Evolutionary conservation across 495 filamentous ascomycete species (phyloP).

Genomic region (Copromyces sp.): DNA sequence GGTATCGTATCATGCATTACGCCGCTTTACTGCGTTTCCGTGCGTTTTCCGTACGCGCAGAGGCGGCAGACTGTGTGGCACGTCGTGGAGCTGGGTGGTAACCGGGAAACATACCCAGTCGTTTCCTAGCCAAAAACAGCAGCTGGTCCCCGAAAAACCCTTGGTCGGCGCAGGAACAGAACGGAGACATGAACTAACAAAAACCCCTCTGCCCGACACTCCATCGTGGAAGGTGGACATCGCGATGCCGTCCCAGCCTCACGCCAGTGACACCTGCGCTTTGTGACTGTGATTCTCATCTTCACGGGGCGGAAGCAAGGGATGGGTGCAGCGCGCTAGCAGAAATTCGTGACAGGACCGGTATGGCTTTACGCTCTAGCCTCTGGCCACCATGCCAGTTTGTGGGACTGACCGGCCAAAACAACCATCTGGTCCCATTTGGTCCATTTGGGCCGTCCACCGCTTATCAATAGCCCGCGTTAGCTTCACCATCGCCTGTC

Average conservation of each 20-base stretch:
- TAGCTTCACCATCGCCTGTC: background rate
- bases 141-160: background rate
- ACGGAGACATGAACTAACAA: background rate
- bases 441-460: constrained; percentile 6
- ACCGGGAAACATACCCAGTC: background rate
- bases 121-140: background rate
- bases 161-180: background rate
- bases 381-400: constrained; percentile 6
- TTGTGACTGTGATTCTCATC: background rate
- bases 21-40: background rate
- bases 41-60: background rate
- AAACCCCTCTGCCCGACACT: background rate
- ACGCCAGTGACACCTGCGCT: background rate
- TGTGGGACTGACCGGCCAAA: constrained; percentile 14
- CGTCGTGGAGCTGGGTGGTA: background rate
- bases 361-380: constrained; percentile 8
- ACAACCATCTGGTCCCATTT: background rate
- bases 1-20: background rate
- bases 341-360: constrained; percentile 19
- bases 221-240: background rate
- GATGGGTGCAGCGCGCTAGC: constrained; percentile 27
- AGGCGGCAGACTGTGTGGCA: background rate
- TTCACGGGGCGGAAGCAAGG: constrained; percentile 19
- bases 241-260: background rate
- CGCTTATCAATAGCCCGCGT: constrained; percentile 17